Base-by-base conservation (phyloP, 2,329 filamentous ascomycete genomes). In the Fusarium sp. region DNA sequence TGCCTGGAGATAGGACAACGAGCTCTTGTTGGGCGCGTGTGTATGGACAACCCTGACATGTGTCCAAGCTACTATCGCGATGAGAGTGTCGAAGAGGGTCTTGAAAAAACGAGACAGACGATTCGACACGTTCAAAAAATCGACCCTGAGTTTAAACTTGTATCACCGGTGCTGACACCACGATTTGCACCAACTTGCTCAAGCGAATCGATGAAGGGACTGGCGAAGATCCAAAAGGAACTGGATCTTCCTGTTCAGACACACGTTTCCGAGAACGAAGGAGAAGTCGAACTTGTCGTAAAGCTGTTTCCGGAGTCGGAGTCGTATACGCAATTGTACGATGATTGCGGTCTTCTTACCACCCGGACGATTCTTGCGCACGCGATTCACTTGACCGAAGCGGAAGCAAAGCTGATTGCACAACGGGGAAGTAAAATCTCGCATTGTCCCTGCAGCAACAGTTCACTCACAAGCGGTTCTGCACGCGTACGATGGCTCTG, bases 1-100 rank as follows among this genome's bases (percentile, higher is more conserved):
- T 98, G 96, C 79, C 86, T 94, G n/a, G 80, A 84, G 1, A 85
- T 89, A 32, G 96, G 96, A 49, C 96, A 99, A 83, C 88, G 96
- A 60, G 96, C 96, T 11, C 93, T 98, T 73, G 89, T 99, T 44
- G 96, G 96, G 37, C 88, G 96, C 44, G 94, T 97, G n/a, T 98
- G 95, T 85, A 98, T 99, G 96, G 94, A 98, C 81, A 88, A 88
- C 35, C 81, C 82, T 0, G 81, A 83, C 2, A 82, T 93, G 9
- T 92, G 90, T 42, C 95, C 95, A 0, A 87, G 88, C 3, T 93
- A 92, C 84, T 98, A 98, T 84, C 88, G 91, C 28, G 96, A 99
- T 80, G 88, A 88, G 64, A 90, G 88, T 21, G 82, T 90, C 0
- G 88, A 88, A 5, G 84, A 86, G 30, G 87, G 90, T 0, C 62